phyloP scores from a whole-genome alignment of 2,329 filamentous ascomycete species.

The Scedosporium minutisporum region DNA sequence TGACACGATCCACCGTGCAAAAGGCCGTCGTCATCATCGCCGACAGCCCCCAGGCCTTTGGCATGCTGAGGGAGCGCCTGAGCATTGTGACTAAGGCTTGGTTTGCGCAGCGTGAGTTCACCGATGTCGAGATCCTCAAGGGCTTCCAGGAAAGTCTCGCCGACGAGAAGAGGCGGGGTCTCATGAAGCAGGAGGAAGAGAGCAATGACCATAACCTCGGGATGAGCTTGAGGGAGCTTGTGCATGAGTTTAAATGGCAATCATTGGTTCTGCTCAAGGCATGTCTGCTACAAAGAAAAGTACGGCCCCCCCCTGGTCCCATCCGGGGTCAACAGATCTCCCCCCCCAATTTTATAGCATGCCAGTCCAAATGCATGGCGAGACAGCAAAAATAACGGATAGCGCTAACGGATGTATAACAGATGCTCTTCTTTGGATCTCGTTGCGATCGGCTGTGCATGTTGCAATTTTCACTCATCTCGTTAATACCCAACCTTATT shows the following conservation, averaged over 20 bases:
- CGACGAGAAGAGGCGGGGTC: conserved; percentile 50
- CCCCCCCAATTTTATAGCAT: too few relatives aligned
- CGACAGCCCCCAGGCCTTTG: conserved; percentile 82
- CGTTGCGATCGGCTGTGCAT: conserved; percentile 92
- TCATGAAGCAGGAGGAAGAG: conserved; percentile 56
- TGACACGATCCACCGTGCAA: conserved; percentile 95
- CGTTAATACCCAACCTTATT: conserved; percentile 85
- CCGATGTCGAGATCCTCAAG: conserved; percentile 79
- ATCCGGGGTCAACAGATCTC: neutral
- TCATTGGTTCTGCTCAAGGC: conserved; percentile 91
- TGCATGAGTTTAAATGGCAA: conserved; percentile 91
- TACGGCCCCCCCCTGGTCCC: conserved; percentile 23
- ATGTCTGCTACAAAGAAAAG: conserved; percentile 88
- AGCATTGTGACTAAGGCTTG: conserved; percentile 87
- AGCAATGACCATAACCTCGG: conserved; percentile 83
- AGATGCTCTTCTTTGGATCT: conserved; percentile 99
- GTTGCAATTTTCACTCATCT: conserved; percentile 95
- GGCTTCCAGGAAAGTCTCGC: conserved; percentile 84
- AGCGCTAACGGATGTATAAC: neutral
- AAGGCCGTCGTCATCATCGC: conserved; percentile 96
- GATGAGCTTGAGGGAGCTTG: conserved; percentile 77
- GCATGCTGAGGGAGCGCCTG: conserved; percentile 79
- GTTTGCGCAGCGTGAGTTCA: conserved; percentile 92
- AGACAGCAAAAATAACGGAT: too few relatives aligned
- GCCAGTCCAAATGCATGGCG: too few relatives aligned